Evolutionary conservation across 2,329 filamentous ascomycete genomes (phyloP).

Genomic region (Aspergillus eucalypticola): DNA sequence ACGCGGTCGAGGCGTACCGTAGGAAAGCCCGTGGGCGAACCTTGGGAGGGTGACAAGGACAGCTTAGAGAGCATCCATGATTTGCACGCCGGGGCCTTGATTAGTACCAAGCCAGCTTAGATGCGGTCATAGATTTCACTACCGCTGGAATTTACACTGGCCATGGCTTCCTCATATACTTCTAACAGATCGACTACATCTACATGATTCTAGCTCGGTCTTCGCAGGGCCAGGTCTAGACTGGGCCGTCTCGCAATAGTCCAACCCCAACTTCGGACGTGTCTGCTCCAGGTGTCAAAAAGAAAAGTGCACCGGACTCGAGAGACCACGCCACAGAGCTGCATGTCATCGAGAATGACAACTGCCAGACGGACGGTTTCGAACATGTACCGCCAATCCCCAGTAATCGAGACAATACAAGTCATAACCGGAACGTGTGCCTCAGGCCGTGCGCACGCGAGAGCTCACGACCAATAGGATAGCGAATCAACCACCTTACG

Average conservation of each 20-base stretch:
- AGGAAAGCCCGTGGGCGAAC: neutral
- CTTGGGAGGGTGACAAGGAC: neutral
- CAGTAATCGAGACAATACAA: neutral
- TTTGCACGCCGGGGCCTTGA: neutral
- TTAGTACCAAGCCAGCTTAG: neutral
- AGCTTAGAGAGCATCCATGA: neutral
- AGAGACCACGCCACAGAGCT: neutral
- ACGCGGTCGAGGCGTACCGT: neutral
- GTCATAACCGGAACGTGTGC: conserved; percentile 17
- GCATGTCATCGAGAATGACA: conserved; percentile 8
- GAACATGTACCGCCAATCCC: too few relatives aligned
- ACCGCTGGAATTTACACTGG: neutral
- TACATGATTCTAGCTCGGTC: neutral
- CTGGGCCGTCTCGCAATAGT: neutral
- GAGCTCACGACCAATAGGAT: conserved; percentile 19
- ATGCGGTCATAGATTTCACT: neutral
- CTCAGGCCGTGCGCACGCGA: conserved; percentile 19
- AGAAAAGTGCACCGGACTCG: neutral
- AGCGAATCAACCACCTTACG: conserved; percentile 34
- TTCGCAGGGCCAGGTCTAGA: neutral
- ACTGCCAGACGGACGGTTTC: neutral
- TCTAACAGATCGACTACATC: neutral
- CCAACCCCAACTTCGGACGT: neutral
- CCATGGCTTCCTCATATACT: neutral
- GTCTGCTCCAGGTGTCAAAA: neutral